These are phyloP conservation scores for Kurtzmaniella quercitrusa DNA, from an alignment of 1,139 yeast species.

Conservation along the genomic window DNA sequence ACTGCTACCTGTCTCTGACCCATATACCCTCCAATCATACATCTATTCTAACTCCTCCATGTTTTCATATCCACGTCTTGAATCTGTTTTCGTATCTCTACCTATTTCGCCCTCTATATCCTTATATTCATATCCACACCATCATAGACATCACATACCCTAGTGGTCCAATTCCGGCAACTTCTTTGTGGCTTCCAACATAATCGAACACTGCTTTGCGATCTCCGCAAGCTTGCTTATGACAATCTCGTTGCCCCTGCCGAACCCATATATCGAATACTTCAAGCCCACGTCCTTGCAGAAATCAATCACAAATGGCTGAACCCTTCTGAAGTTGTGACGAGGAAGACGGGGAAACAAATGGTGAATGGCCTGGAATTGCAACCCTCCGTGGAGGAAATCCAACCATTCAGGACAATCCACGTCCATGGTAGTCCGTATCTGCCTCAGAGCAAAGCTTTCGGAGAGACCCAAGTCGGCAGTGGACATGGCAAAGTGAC, in stretches of 20 bases:
- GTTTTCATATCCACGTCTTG: too few species aligned
- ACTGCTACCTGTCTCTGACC: too few species aligned
- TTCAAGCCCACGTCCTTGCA: constrained; percentile 75
- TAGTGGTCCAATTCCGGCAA: constrained; percentile 29
- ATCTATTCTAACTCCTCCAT: too few species aligned
- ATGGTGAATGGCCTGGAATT: constrained; percentile 89
- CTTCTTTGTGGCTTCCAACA: constrained; percentile 63
- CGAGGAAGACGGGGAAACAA: constrained; percentile 86
- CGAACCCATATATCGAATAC: constrained; percentile 83
- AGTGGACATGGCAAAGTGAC: constrained; percentile 93
- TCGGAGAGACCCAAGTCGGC: constrained; percentile 79
- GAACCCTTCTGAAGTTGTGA: constrained; percentile 76
- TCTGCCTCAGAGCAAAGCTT: constrained; percentile 75
- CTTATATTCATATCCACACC: neutral
- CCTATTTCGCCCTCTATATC: neutral
- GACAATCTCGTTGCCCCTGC: constrained; percentile 69
- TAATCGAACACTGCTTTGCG: constrained; percentile 71
- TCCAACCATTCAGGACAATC: constrained; percentile 93
- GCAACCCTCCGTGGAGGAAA: constrained; percentile 87
- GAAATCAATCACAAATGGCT: constrained; percentile 66
- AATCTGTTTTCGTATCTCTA: too few species aligned
- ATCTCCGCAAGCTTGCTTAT: constrained; percentile 67
- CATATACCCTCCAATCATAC: too few species aligned
- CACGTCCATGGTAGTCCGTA: constrained; percentile 92
- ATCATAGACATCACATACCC: too few species aligned